Evolutionary conservation across 2,329 filamentous ascomycete species (phyloP).

Genomic region (Cercospora canescens): DNA sequence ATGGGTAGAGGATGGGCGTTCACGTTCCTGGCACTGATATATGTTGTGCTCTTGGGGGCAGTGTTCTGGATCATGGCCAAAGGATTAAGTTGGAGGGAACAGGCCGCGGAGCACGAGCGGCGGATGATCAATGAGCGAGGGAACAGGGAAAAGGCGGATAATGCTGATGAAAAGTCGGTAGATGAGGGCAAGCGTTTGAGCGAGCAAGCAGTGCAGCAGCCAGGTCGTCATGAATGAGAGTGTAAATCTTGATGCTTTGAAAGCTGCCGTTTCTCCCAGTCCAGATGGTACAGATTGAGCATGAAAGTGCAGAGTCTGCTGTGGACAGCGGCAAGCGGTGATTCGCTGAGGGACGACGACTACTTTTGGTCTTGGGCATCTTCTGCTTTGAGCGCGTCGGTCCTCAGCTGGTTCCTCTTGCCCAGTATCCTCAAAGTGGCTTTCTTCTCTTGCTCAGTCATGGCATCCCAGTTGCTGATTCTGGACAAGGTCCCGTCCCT

Average conservation of each 20-base stretch:
- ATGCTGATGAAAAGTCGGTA: conserved; percentile 12
- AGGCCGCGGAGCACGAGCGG: conserved; percentile 19
- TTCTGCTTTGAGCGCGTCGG: conserved; percentile 55
- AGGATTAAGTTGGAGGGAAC: conserved; percentile 26
- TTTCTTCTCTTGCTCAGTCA: conserved; percentile 67
- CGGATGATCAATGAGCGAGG: conserved; percentile 6
- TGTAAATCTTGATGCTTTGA: neutral
- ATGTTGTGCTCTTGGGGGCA: conserved; percentile 23
- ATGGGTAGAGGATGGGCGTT: conserved; percentile 47
- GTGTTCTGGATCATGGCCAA: conserved; percentile 28
- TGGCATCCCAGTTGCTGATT: conserved; percentile 71
- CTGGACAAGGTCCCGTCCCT: conserved; percentile 69
- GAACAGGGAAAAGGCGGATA: neutral
- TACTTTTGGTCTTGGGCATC: conserved; percentile 24
- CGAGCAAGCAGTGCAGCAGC: neutral
- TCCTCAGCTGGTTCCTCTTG: conserved; percentile 65
- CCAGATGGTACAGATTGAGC: neutral
- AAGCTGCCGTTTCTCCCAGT: neutral
- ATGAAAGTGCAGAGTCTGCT: neutral
- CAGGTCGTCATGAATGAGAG: neutral
- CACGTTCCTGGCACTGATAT: conserved; percentile 39
- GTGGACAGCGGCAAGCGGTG: no score
- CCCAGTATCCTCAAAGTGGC: conserved; percentile 68
- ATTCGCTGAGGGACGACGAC: no score
- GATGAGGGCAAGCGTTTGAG: neutral